Evolutionary conservation across 2,329 filamentous ascomycete species (phyloP).

Genomic region (Calonectria pauciramosa): DNA sequence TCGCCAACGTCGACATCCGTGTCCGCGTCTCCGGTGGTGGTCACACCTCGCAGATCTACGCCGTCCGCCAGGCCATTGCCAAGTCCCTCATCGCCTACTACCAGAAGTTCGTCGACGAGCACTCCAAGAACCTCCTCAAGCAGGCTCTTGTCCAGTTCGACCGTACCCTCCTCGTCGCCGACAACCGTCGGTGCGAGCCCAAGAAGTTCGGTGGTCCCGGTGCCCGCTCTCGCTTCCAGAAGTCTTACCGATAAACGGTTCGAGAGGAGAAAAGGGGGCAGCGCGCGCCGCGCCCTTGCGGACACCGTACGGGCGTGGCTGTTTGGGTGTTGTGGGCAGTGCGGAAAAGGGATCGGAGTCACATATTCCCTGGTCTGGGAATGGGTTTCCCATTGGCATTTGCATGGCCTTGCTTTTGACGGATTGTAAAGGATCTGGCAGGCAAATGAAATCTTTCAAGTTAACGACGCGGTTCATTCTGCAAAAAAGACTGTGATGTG

Average conservation of each 20-base stretch:
- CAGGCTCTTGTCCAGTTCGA: conserved; percentile 96
- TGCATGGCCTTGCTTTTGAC: conserved; percentile 66
- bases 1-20: conserved; percentile 96
- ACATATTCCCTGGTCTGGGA: conserved; percentile 56
- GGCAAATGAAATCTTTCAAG: conserved; percentile 66
- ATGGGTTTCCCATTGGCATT: conserved; percentile 62
- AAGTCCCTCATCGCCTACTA: conserved; percentile 88
- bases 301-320: conserved; percentile 16
- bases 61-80: conserved; percentile 98
- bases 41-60: conserved; percentile 97
- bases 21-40: conserved; percentile 97
- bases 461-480: conserved; percentile 48
- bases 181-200: conserved; percentile 99
- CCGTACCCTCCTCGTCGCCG: conserved; percentile 96
- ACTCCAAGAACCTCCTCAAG: conserved; percentile 99
- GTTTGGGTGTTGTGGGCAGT: conserved; percentile 42
- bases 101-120: conserved; percentile 99
- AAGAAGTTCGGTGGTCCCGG: conserved; percentile 98
- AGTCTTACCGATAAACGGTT: conserved; percentile 92
- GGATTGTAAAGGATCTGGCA: conserved; percentile 64
- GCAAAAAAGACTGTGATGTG: conserved; percentile 40
- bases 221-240: conserved; percentile 97
- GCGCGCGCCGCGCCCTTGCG: conserved; percentile 25
- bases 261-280: conserved; percentile 39
- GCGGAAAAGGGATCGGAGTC: conserved; percentile 55